A percentile compares a stretch with the other conserved stretches of the same genome.
Evolutionary conservation across 2,329 filamentous ascomycete species (phyloP).

Genomic region (Pyrenophora graminea): DNA sequence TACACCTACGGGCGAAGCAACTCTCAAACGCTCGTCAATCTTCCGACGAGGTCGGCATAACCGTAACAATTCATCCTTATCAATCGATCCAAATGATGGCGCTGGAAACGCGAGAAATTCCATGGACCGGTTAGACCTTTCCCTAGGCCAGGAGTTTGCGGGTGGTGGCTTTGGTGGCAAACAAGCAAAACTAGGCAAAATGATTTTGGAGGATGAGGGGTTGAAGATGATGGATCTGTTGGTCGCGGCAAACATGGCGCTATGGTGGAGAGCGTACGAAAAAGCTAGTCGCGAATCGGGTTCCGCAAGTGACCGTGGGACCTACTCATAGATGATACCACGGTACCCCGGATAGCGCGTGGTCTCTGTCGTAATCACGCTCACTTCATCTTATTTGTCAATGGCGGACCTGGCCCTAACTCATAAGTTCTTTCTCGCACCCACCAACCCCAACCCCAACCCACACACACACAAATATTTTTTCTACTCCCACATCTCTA

Average conservation of each 20-base stretch:
- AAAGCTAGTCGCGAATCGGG: slow-evolving; percentile 31
- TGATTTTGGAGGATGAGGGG: slow-evolving; percentile 87
- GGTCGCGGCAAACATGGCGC: slow-evolving; percentile 85
- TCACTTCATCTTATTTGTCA: no score
- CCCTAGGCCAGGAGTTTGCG: slow-evolving; percentile 78
- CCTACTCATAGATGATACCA: not conserved
- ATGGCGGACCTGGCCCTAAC: no score
- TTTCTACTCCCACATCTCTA: no score
- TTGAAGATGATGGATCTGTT: slow-evolving; percentile 94
- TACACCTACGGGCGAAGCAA: slow-evolving; percentile 38
- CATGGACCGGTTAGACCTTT: slow-evolving; percentile 66
- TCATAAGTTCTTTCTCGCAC: no score
- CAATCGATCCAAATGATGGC: slow-evolving; percentile 22
- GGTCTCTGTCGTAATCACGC: no score
- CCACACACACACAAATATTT: no score
- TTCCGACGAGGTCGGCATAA: slow-evolving; percentile 38
- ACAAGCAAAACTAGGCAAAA: slow-evolving; percentile 88
- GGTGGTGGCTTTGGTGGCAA: slow-evolving; percentile 86
- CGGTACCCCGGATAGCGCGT: not conserved
- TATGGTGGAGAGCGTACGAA: slow-evolving; percentile 93
- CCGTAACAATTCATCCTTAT: slow-evolving; percentile 36
- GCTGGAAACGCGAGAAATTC: slow-evolving; percentile 33
- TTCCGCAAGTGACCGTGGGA: slow-evolving; percentile 4
- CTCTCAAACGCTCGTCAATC: slow-evolving; percentile 42
- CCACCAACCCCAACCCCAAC: no score